Percentiles rank a stretch among this genome's conserved stretches.
Evolutionary conservation across 192 early-diverging fungal species (phyloP).

Genomic region (Piromyces finnis): DNA sequence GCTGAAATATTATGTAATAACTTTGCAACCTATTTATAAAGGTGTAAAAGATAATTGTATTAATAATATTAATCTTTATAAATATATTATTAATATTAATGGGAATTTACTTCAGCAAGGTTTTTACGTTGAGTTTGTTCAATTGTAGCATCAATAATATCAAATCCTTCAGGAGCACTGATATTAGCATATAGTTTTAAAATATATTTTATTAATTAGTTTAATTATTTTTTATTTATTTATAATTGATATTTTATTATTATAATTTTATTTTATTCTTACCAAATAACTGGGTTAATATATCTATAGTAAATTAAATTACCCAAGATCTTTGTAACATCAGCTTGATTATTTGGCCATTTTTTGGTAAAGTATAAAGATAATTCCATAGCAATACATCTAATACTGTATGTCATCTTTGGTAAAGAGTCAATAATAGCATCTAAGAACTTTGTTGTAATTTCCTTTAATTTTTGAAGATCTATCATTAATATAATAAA

Average conservation of each 20-base stretch:
- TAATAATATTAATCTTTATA: too few species aligned
- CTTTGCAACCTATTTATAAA: slow-evolving; percentile 46
- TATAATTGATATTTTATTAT: too few species aligned
- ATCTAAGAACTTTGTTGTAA: slow-evolving; percentile 68
- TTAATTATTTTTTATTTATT: too few species aligned
- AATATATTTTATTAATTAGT: too few species aligned
- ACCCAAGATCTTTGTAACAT: slow-evolving; percentile 73
- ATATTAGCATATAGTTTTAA: too few species aligned
- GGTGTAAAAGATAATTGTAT: too few species aligned
- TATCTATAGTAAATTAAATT: slow-evolving; percentile 97
- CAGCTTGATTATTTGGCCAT: slow-evolving; percentile 64
- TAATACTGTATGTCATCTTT: slow-evolving; percentile 86
- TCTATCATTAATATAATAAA: slow-evolving; percentile 25
- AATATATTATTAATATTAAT: too few species aligned
- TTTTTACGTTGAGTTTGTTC: slow-evolving; percentile 87
- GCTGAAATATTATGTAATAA: slow-evolving; percentile 92
- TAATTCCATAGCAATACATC: slow-evolving; percentile 87
- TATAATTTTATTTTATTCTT: too few species aligned
- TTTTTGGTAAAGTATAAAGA: slow-evolving; percentile 53
- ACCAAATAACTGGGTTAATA: slow-evolving; percentile 82
- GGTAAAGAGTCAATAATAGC: slow-evolving; percentile 63
- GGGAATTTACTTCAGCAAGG: slow-evolving; percentile 52
- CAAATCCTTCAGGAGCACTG: slow-evolving; percentile 88
- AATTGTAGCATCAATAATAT: slow-evolving; percentile 74
- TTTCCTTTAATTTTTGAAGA: slow-evolving; percentile 52